Base-by-base conservation (phyloP, 2,329 filamentous ascomycete species). In the Ophiostoma triangulosporum region DNA sequence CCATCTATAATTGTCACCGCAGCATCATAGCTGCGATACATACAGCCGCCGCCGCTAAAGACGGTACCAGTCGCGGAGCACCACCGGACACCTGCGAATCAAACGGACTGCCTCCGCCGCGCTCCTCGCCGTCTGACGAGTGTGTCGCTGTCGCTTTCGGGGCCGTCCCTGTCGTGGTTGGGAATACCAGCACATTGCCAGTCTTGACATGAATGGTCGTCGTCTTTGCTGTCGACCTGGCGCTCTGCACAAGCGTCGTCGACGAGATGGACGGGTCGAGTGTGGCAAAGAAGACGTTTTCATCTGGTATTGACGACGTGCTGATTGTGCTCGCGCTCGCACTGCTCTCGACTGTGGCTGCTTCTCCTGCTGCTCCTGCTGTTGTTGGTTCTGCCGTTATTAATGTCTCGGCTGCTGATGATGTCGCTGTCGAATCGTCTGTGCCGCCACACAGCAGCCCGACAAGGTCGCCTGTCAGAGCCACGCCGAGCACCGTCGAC, bases 401-500 rank as follows among this genome's bases (percentile, higher is more conserved):
- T 14, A 6, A 6, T 17, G 40, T 27, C 24, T 11, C 1, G 3
- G 14, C 2, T n/a, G 24, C 14, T 29, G 40, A 3, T n/a, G 40
- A 3, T 7, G 40, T 11, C 14, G 40, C 2, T 14, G 24, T 8
- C 24, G 43, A 14, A 7, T 33, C 32, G 6, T 22, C 12, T 24
- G 48, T n/a, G 2, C 53, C 46, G 3, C 56, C 57, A 51, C 71
- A 73, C 5, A 73, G 59, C 2, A 67, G 57, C 6, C 60, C 58
- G n/a, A 68, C 62, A 6, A 73, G 61, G 32, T 66, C 63, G 3
- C 68, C 70, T 20, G 59, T 55, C 52, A 70, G 60, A 1, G 65
- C 68, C 35, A 66, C 64, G 5, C 63, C 64, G 14, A 74, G 57
- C 12, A 74, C 57, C 2, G 70, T 66, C 15, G 63, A 59, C 0